A percentile compares a stretch with the other conserved stretches of the same genome.
Evolutionary conservation across 495 filamentous ascomycete genomes (phyloP).

Genomic region (Aspergillus olivimuriae): DNA sequence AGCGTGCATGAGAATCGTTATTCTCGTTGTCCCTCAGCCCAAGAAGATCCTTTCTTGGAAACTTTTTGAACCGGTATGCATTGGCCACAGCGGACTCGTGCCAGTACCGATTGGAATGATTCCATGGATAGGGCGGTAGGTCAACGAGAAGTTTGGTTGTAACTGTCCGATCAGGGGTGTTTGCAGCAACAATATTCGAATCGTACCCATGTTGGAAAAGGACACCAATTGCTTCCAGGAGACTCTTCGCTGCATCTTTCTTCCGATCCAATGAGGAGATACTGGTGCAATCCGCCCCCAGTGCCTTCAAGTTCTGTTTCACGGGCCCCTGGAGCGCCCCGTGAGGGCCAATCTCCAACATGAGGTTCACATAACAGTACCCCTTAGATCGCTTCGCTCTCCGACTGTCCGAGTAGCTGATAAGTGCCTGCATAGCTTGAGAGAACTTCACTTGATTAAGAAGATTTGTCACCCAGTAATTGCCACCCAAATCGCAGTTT

Average conservation of each 20-base stretch:
- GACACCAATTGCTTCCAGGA: neutral
- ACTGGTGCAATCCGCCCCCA: neutral
- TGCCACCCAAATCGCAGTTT: neutral
- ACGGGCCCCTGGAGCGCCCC: neutral
- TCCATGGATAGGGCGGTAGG: constrained; percentile 1
- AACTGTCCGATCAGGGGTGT: neutral
- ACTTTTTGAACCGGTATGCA: neutral
- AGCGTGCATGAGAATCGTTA: neutral
- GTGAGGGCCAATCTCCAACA: constrained; percentile 1
- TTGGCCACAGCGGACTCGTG: neutral
- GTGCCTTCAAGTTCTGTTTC: neutral
- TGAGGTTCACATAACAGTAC: neutral
- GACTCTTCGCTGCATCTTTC: neutral
- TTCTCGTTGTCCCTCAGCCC: neutral
- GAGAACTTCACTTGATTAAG: neutral
- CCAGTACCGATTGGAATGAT: constrained; percentile 1
- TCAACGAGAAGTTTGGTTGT: neutral
- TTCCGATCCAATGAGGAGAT: neutral
- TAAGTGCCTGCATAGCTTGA: neutral
- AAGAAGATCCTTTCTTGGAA: neutral
- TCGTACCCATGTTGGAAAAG: neutral
- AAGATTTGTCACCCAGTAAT: neutral
- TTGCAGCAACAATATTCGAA: neutral
- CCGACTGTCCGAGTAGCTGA: neutral
- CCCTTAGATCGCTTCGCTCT: neutral